Evolutionary conservation across 495 filamentous ascomycete genomes (phyloP), one percentile per base, ranked within the genome.

Genomic region (Aspergillus egyptiacus): DNA sequence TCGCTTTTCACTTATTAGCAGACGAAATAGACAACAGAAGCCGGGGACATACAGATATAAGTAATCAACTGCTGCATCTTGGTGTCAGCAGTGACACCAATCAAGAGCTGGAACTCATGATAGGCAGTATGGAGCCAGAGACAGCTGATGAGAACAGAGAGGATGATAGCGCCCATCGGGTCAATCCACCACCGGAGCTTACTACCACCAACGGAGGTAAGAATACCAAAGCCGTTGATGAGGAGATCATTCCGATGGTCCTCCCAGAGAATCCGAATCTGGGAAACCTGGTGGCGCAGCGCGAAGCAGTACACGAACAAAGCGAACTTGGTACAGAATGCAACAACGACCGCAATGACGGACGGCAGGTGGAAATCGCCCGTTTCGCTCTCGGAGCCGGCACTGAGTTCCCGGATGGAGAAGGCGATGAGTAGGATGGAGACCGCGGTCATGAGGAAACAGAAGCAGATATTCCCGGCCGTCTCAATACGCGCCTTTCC

Each of bases 401-500:
- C 50, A 9, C 63, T 72, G 6, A 98, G 71, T 28, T 94, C 84
- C 18, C 82, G 76, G 22, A 80, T 71, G 0, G 89, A 89, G 64
- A 95, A 84, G 33, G 91, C 89, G 51, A 98, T 89, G 18, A 98
- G 75, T 64, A 97, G 87, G 54, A 87, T 75, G 2, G 90, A 95
- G 14, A 98, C 91, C 36, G 87, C 73, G 37, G 80, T 86, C 93
- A 98, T 98, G 57, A 98, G 75, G 70, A 94, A 95, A 69, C 91
- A 96, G 74, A 98, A 98, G 53, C 84, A 81, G 56, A 98, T 97
- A 60, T 97, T 98, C 36, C 93, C 93, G 1, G 89, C 88, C 5
- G 90, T 97, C 67, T 98, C 93, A 42, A 98, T 87, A 17, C 93
- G 83, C 6, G 90, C 90, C 64, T 96, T 97, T 48, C 93, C 93